Conservation (phyloP, 192 early-diverging fungal genomes). For the Coemansia sp. region DNA sequence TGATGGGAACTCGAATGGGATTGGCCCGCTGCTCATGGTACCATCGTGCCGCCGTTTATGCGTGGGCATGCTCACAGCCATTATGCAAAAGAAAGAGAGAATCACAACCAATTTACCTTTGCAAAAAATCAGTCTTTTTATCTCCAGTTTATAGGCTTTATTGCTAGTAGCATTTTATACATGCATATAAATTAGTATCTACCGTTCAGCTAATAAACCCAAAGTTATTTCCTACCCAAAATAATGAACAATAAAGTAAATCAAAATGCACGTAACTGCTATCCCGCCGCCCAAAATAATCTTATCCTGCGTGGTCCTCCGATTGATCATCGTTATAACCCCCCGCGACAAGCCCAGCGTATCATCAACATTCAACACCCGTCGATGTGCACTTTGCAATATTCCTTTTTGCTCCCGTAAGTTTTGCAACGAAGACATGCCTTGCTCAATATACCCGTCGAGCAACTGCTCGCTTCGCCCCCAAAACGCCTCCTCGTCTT, state of each 20-base stretch:
- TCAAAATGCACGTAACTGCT: slow-evolving; percentile 30
- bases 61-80: background rate
- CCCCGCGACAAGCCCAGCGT: slow-evolving; percentile 46
- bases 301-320: slow-evolving; percentile 54
- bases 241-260: slow-evolving; percentile 51
- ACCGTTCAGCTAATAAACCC: background rate
- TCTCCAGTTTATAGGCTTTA: background rate
- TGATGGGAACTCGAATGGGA: background rate
- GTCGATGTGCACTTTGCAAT: slow-evolving; percentile 30
- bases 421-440: slow-evolving; percentile 42
- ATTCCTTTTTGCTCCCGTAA: slow-evolving; percentile 45
- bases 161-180: background rate
- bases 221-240: slow-evolving; percentile 24
- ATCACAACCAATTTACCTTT: no score
- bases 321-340: slow-evolving; percentile 49
- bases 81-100: background rate
- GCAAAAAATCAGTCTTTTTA: no score
- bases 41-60: background rate
- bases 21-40: background rate
- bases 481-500: slow-evolving; percentile 42
- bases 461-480: slow-evolving; percentile 34
- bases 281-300: slow-evolving; percentile 44
- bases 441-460: slow-evolving; percentile 48
- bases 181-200: background rate
- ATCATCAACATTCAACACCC: slow-evolving; percentile 39